Evolutionary conservation across 1,139 yeast genomes (phyloP).

Genomic region (Geotrichum restrictum): DNA sequence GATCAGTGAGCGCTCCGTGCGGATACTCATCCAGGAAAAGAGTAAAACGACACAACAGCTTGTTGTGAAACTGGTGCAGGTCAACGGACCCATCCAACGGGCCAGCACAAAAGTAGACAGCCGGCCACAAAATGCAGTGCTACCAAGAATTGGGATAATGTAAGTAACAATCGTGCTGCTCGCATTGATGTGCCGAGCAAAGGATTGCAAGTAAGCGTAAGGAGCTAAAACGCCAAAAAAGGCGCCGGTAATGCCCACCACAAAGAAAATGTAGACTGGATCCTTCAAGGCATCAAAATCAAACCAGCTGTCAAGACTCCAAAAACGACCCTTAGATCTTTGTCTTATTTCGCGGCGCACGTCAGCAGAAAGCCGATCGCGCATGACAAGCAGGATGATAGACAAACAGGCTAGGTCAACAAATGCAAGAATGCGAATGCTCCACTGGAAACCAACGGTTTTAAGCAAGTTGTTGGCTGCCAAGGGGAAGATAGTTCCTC

Average conservation of each 20-base stretch:
- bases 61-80: constrained; percentile 2
- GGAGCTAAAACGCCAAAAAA: constrained; percentile 15
- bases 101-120: constrained; percentile 11
- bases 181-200: constrained; percentile 5
- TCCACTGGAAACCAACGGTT: constrained; percentile 48
- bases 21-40: constrained; percentile 5
- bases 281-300: constrained; percentile 10
- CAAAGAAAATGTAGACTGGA: constrained; percentile 17
- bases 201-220: constrained; percentile 14
- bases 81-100: constrained; percentile 11
- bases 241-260: constrained; percentile 7
- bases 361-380: constrained; percentile 13
- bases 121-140: constrained; percentile 9
- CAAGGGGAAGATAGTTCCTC: constrained; percentile 52
- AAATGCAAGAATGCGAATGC: constrained; percentile 43
- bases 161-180: neutral
- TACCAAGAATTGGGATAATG: constrained; percentile 13
- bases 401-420: constrained; percentile 13
- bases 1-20: constrained; percentile 4
- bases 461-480: constrained; percentile 37
- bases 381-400: constrained; percentile 10
- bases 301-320: constrained; percentile 9
- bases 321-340: constrained; percentile 10
- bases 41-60: neutral
- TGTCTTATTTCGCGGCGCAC: constrained; percentile 9